These are phyloP conservation scores for Rhodotorula sp. DNA, from an alignment of 1,284 basidiomycete genomes.

Conservation along the genomic window DNA sequence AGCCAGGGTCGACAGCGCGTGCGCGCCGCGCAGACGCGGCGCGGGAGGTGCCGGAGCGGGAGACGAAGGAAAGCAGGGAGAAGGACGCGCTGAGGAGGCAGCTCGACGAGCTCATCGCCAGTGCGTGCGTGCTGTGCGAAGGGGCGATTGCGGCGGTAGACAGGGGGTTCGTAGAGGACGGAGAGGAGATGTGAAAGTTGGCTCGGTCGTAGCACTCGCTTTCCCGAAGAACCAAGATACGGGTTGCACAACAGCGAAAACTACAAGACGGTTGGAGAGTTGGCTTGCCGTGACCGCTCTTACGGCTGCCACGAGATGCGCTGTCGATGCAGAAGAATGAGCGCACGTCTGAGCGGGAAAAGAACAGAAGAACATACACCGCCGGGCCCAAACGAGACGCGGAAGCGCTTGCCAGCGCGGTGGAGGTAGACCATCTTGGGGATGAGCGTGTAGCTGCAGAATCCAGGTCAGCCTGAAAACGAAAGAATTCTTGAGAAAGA, in stretches of 20 bases:
- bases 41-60: constrained; percentile 21
- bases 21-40: background rate
- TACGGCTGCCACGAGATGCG: background rate
- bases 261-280: too few relatives aligned
- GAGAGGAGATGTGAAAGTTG: constrained; percentile 46
- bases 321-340: background rate
- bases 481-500: too few relatives aligned
- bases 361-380: constrained; percentile 3
- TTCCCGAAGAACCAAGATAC: too few relatives aligned
- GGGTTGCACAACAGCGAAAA: background rate
- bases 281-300: too few relatives aligned
- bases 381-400: constrained; percentile 18
- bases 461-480: too few relatives aligned
- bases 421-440: constrained; percentile 19
- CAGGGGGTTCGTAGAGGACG: constrained; percentile 61
- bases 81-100: constrained; percentile 68
- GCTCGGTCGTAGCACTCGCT: too few relatives aligned
- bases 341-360: background rate
- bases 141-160: constrained; percentile 65
- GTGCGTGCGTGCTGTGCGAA: constrained; percentile 87
- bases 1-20: constrained; percentile 50
- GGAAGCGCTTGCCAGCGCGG: constrained; percentile 16
- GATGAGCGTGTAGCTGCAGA: constrained; percentile 14
- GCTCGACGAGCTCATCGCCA: constrained; percentile 81
- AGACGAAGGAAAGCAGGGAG: constrained; percentile 56